Evolutionary conservation across 345 rosid genomes (phyloP).

Genomic region (Aquilaria sinensis): DNA sequence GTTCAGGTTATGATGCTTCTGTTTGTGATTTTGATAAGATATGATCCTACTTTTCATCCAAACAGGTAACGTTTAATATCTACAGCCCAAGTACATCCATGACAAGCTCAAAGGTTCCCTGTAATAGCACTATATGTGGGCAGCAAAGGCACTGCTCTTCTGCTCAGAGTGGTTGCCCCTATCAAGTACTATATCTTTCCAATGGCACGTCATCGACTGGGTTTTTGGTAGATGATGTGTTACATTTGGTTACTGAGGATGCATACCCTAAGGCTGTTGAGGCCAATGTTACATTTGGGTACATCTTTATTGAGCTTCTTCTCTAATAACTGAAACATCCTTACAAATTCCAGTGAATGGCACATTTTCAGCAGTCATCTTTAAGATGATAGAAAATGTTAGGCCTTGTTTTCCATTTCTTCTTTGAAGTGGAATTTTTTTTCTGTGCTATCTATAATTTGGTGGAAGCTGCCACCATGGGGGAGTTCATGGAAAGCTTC

Average conservation of each 20-base stretch:
- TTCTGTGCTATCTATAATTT: background rate
- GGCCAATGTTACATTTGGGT: conserved; percentile 66
- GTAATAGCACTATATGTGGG: conserved; percentile 53
- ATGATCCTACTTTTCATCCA: conserved; percentile 4
- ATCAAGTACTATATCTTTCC: conserved; percentile 60
- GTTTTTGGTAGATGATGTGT: conserved; percentile 53
- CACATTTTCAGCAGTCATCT: no score
- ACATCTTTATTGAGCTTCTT: conserved; percentile 8
- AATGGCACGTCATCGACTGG: conserved; percentile 69
- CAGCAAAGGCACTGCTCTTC: conserved; percentile 42
- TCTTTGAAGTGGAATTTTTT: no score
- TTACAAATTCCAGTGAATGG: background rate
- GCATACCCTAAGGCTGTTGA: conserved; percentile 29
- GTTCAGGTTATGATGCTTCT: background rate
- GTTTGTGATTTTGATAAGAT: background rate
- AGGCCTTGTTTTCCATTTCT: background rate
- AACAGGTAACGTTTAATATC: conserved; percentile 54
- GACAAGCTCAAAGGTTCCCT: conserved; percentile 51
- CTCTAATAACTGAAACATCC: background rate
- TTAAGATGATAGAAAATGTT: background rate
- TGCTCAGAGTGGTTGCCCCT: conserved; percentile 48
- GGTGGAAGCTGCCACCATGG: background rate
- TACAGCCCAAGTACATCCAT: conserved; percentile 70
- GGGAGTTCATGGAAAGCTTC: background rate
- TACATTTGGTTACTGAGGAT: conserved; percentile 51